Evolutionary conservation across 2,329 filamentous ascomycete genomes (phyloP), one percentile per base, ranked within the genome.

Genomic region (Arachnopeziza araneosa): DNA sequence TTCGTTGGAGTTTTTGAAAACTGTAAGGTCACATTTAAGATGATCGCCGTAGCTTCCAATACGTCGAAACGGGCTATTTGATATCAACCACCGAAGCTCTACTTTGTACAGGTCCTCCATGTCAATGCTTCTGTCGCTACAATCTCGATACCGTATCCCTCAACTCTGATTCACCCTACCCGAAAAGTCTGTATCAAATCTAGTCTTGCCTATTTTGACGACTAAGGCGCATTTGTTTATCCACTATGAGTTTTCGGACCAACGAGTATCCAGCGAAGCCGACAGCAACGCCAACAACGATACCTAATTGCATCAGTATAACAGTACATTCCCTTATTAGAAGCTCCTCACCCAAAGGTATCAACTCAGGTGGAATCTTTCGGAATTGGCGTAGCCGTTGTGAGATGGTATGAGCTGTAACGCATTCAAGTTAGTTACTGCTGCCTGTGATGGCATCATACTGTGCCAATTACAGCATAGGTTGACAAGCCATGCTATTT

Each of bases 281-380:
- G 67, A 98, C 75, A 72, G 93, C 91, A 75, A 93, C 93, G 79
- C 81, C 85, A 72, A 98, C 87, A 77, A 98, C 95, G 69, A 95
- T 79, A 76, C 89, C 92, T 74, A 52, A 12, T 50, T n/a, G 3
- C 17, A 3, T 58, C 14, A 50, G 24, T 36, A 24, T 17, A 52
- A 32, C 5, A n/a, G 17, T 23, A 36, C 36, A 36, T 36, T 17
- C 23, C 19, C 10, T 3, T n/a, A 17, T 26, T 7, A 22, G 2
- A 22, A 14, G 32, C 19, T 17, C 24, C n/a, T 79, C 87, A 96
- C 93, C 93, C 71, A 99, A 88, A 73, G 95, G 95, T 70, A 93
- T 86, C 84, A 99, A 83, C 83, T 99, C 95, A 69, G 91, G 86
- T 69, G 95, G 95, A 74, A 98, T 89, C 79, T 87, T 87, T 84